Percentiles rank a stretch among this genome's conserved stretches.
phyloP scores from a whole-genome alignment of 176 grass and related monocot species.

The Eleusine indica region DNA sequence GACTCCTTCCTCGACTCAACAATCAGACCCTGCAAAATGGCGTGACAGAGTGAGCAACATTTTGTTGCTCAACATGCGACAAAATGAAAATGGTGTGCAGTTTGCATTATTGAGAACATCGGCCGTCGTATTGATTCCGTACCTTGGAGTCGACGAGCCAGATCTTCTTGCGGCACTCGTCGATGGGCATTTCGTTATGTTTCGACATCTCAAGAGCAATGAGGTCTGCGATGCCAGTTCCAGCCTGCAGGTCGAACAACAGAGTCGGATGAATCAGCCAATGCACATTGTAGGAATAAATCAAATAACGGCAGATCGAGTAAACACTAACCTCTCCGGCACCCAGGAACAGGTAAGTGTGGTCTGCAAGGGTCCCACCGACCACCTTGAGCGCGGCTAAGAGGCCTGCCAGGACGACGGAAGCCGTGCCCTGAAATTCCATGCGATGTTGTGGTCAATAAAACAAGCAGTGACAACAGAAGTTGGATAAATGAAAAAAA shows the following conservation, averaged over 20 bases:
- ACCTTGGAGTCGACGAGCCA: conserved; percentile 98
- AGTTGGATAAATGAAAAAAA: no score
- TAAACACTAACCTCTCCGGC: conserved; percentile 72
- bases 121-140: not conserved
- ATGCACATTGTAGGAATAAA: not conserved
- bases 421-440: conserved; percentile 79
- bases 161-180: conserved; percentile 89
- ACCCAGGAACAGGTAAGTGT: conserved; percentile 94
- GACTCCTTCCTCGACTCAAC: conserved; percentile 71
- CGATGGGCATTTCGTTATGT: conserved; percentile 63
- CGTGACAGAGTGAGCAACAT: not conserved
- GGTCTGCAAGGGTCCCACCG: conserved; percentile 76
- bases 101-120: not conserved
- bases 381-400: conserved; percentile 75
- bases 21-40: conserved; percentile 67
- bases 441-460: not conserved
- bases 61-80: no score
- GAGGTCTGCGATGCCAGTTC: conserved; percentile 94
- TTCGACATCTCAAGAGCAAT: conserved; percentile 98
- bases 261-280: not conserved
- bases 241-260: conserved; percentile 53
- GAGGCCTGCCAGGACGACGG: conserved; percentile 87
- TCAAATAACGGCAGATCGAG: not conserved
- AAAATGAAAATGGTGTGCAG: no score
- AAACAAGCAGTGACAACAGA: not conserved